Percentiles rank a stretch among this genome's conserved stretches.
These are phyloP conservation scores for Solanum bulbocastanum DNA, from an alignment of 257 asterid species.

Conservation along the genomic window DNA sequence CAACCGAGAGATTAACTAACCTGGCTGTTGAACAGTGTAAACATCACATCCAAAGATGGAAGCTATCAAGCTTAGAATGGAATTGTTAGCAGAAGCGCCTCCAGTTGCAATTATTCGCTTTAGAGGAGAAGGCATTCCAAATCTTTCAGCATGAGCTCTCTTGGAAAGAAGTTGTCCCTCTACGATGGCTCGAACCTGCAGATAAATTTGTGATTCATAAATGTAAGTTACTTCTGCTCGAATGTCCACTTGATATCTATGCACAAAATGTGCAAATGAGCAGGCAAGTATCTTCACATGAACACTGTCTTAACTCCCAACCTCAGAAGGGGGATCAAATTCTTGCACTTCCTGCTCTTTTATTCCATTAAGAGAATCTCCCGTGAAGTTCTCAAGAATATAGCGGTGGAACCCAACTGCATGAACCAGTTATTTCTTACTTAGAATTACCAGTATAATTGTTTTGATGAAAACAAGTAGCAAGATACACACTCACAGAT, in stretches of 20 bases:
- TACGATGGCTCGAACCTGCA: constrained; percentile 76
- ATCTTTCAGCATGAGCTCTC: constrained; percentile 88
- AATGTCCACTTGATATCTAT: background rate
- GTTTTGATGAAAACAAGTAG: background rate
- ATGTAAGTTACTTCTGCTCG: background rate
- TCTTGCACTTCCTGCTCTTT: constrained; percentile 52
- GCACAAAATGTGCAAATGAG: background rate
- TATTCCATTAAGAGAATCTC: constrained; percentile 44
- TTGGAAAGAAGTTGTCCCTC: constrained; percentile 90
- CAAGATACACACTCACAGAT: background rate
- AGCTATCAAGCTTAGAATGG: constrained; percentile 52
- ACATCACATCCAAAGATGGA: constrained; percentile 79
- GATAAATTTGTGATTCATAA: background rate
- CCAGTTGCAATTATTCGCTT: constrained; percentile 93
- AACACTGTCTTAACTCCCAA: background rate
- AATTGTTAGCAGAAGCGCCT: constrained; percentile 75
- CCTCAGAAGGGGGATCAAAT: constrained; percentile 84
- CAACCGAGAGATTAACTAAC: background rate
- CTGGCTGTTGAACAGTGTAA: constrained; percentile 69
- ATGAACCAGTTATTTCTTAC: background rate
- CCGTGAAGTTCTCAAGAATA: constrained; percentile 53
- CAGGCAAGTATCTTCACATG: background rate
- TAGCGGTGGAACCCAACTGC: constrained; percentile 82
- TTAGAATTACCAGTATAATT: background rate
- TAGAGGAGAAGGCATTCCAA: constrained; percentile 93